phyloP scores from a whole-genome alignment of 768 basidiomycete genomes.

The Panaeolus papilionaceus region DNA sequence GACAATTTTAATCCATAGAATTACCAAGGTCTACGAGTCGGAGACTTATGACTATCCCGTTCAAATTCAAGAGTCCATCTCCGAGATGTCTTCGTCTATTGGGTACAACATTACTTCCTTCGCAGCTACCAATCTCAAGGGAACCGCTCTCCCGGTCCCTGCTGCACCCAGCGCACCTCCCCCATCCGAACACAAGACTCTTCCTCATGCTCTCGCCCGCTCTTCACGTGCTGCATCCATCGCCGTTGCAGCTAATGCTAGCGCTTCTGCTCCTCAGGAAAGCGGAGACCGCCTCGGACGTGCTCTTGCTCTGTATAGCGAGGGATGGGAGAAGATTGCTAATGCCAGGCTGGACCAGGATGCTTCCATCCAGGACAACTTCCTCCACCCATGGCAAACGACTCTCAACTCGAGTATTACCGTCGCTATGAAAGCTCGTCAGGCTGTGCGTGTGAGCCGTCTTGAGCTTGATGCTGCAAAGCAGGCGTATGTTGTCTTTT shows the following conservation, averaged over 20 bases:
- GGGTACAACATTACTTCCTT: slow-evolving; percentile 81
- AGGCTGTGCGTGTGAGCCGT: slow-evolving; percentile 78
- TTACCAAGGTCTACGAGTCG: slow-evolving; percentile 86
- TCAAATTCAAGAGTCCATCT: slow-evolving; percentile 69
- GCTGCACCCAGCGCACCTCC: slow-evolving; percentile 58
- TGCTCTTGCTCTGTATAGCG: slow-evolving; percentile 79
- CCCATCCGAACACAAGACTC: slow-evolving; percentile 86
- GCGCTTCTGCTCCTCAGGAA: slow-evolving; percentile 43
- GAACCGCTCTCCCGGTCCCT: slow-evolving; percentile 85
- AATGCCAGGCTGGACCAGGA: slow-evolving; percentile 84
- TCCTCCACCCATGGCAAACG: slow-evolving; percentile 86
- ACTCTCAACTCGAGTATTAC: slow-evolving; percentile 84
- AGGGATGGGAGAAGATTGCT: slow-evolving; percentile 84
- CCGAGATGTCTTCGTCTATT: slow-evolving; percentile 47
- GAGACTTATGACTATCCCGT: slow-evolving; percentile 92
- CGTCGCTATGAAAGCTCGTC: slow-evolving; percentile 92
- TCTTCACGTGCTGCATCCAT: slow-evolving; percentile 70
- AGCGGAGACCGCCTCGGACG: slow-evolving; percentile 73
- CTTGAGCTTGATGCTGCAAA: slow-evolving; percentile 93
- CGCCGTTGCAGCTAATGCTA: slow-evolving; percentile 48
- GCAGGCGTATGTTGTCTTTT: slow-evolving; percentile 64
- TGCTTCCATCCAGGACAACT: slow-evolving; percentile 64
- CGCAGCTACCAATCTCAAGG: slow-evolving; percentile 87
- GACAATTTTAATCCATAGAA: slow-evolving; percentile 49
- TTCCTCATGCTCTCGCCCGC: slow-evolving; percentile 92